Evolutionary conservation across 768 basidiomycete species (phyloP).

Genomic region (Suillus subalutaceus): DNA sequence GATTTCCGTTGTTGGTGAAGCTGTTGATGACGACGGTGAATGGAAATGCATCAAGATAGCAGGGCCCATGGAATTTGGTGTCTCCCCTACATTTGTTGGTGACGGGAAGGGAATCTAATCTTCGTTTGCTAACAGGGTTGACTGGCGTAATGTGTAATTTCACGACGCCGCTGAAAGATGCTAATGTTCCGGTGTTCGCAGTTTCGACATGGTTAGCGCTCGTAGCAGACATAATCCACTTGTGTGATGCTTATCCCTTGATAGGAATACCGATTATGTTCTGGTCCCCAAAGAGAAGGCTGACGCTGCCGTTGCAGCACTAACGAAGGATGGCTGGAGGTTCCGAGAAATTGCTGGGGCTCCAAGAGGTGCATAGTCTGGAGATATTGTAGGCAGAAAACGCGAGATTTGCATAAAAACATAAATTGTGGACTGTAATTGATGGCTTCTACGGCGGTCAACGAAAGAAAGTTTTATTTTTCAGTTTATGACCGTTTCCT

Average conservation of each 20-base stretch:
- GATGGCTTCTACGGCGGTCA: not conserved
- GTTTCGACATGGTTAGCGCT: slow-evolving; percentile 60
- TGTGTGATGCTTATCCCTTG: not conserved
- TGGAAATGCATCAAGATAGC: slow-evolving; percentile 66
- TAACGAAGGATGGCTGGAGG: slow-evolving; percentile 56
- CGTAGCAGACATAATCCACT: not conserved
- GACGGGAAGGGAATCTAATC: not conserved
- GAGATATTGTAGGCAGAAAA: not conserved
- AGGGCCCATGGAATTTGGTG: slow-evolving; percentile 71
- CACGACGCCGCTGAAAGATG: slow-evolving; percentile 53
- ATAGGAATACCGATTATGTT: slow-evolving; percentile 70
- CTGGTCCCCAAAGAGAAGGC: slow-evolving; percentile 52
- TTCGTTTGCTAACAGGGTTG: slow-evolving; percentile 40
- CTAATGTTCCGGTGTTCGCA: slow-evolving; percentile 58
- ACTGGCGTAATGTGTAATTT: slow-evolving; percentile 61
- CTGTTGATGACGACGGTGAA: slow-evolving; percentile 40
- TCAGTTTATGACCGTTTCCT: slow-evolving; percentile 1
- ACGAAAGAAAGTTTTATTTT: not conserved
- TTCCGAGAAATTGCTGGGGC: slow-evolving; percentile 17
- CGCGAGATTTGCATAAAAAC: not conserved
- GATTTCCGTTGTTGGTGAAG: slow-evolving; percentile 59
- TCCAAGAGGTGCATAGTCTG: not conserved
- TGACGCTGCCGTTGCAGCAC: slow-evolving; percentile 42
- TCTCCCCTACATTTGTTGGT: slow-evolving; percentile 10
- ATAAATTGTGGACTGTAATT: slow-evolving; percentile 1